Base-by-base conservation (phyloP, 202 grass and related monocot genomes). In the Setaria viridis region DNA sequence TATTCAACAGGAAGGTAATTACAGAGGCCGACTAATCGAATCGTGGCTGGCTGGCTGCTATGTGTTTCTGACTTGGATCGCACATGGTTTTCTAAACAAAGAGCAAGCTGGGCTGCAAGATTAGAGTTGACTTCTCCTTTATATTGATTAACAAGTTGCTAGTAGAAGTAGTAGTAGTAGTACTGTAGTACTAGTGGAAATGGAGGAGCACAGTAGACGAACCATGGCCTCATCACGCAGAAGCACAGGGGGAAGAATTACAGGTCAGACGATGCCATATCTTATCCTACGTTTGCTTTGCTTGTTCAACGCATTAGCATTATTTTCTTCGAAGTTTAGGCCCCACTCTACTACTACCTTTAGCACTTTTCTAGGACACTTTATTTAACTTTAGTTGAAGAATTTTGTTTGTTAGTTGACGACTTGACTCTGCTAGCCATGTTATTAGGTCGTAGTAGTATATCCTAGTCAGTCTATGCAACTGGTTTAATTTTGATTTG, bases 81-180 rank as follows among this genome's bases (percentile, higher is more conserved):
- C 74, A 77, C 34, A 58, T 21, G 37, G 53, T 58, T 42, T 41
- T 77, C 7, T 32, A 43, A 77, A 77, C 6, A 59, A 59, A 59
- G 3, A 37, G 54, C 74, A 59, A 77, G 54, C 37, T 59, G 53
- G 35, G 53, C 53, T 59, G 74, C 74, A 45, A 77, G 11, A 62
- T 62, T 77, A 77, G 20, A 62, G 20, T 17, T 77, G 74, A 62
- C 74, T 62, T 77, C 29, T 62, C 1, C 12, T 5, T 77, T 77
- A 1, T 0, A 12, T 45, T 25, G 6, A 8, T 21, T 41, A 6
- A 4, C 11, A 62, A 11, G 58, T 30, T 62, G 21, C 56, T 9
- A 21, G 17, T 21, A 35, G n/a, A n/a, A n/a, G n/a, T n/a, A n/a
- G n/a, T 25, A 25, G 25, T 25, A 25, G 25, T 25, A 25, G 25